Evolutionary conservation across 179 eudicot genomes (phyloP), one percentile per base, ranked within the genome.

Genomic region (Patellifolia procumbens): DNA sequence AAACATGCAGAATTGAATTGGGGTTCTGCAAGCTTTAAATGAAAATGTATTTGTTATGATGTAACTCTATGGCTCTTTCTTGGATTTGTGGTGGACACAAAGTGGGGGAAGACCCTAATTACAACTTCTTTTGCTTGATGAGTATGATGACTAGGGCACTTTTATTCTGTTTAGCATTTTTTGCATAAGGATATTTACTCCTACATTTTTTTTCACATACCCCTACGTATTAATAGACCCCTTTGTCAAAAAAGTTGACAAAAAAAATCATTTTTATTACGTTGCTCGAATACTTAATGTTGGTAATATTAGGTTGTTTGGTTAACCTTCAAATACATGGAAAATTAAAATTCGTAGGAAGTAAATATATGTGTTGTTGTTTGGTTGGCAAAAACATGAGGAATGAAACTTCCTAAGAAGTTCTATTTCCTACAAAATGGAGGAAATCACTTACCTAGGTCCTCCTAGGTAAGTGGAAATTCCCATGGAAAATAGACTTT

Each of bases 11-110:
- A 73, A 43, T 28, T 73, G 22, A 43, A 42, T 61, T 22, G 68
- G 66, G 71, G 24, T 66, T 39, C 68, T 66, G 72, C 70, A 73
- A 46, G 43, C 45, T 46, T 79, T 74, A 43, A 74, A 72, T 32
- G 70, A 59, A 68, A 74, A 48, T 62, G 60, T 58, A 35, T 68
- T 51, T 56, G 78, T 32, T 74, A 29, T 74, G 48, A 51, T 63
- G 43, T 28, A 63, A 72, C 68, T 12, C 49, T 53, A 24, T 72
- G 74, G 17, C 82, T 43, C 22, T 74, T 74, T 79, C 78, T 74
- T 63, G 10, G 20, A 48, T 79, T 60, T 79, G 34, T 59, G 78
- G 78, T 74, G 52, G 53, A 67, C 35, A 32, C 32, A 73, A 58
- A 19, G 68, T 58, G 45, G 55, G 62, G 52, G 61, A n/a, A n/a